Percentiles rank a stretch among this genome's conserved stretches.
These are phyloP conservation scores for Colletotrichum siamense DNA, from an alignment of 2,329 filamentous ascomycete genomes.

Conservation along the genomic window DNA sequence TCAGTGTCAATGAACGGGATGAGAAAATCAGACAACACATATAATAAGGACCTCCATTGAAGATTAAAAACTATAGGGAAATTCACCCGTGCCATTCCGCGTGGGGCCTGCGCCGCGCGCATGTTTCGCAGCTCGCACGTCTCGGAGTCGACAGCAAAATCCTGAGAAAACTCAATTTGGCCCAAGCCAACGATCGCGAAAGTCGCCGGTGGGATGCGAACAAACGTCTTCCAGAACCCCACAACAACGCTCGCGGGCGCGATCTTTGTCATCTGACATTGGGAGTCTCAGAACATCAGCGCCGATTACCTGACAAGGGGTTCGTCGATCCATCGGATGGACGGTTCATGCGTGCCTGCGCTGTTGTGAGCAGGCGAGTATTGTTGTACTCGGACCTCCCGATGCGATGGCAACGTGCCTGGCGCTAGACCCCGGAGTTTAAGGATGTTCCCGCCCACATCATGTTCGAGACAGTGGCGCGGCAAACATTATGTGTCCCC, in stretches of 20 bases:
- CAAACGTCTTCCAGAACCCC: background rate
- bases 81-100: background rate
- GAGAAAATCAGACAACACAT: background rate
- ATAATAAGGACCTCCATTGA: background rate
- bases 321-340: background rate
- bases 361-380: background rate
- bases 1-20: fast-evolving
- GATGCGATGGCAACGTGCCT: background rate
- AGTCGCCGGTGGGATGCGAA: background rate
- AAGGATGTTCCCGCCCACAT: background rate
- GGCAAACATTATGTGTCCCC: background rate
- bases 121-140: background rate
- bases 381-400: background rate
- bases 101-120: background rate
- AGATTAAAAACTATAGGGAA: fast-evolving
- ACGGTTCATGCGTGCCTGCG: background rate
- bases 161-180: background rate
- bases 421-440: background rate
- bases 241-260: background rate
- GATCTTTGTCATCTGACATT: background rate
- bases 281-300: background rate
- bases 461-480: background rate
- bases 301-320: background rate
- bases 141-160: background rate
- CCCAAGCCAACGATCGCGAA: background rate